Conservation (phyloP, 805 yeast genomes). For the Wickerhamiella dianesei region DNA sequence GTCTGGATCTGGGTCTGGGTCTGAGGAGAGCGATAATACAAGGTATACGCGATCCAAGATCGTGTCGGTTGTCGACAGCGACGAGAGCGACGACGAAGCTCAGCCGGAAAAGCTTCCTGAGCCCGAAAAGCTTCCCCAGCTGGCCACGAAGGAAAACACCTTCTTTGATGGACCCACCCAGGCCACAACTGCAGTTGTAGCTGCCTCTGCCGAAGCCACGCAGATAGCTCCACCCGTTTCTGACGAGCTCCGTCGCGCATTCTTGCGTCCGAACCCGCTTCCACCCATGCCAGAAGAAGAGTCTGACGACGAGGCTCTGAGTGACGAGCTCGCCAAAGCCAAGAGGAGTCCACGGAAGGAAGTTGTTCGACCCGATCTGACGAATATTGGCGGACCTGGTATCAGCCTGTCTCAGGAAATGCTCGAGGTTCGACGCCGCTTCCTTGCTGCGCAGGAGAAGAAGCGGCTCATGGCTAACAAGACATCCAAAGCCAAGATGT, state of each 20-base stretch:
- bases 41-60: no score
- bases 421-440: conserved; percentile 11
- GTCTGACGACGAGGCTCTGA: neutral
- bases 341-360: neutral
- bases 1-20: neutral
- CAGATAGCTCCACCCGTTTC: neutral
- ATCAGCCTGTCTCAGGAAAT: conserved; percentile 11
- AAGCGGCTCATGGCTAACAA: neutral
- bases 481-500: neutral
- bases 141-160: neutral
- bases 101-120: no score
- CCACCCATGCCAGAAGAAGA: neutral
- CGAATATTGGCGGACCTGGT: conserved; percentile 3
- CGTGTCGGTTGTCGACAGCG: no score
- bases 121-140: neutral
- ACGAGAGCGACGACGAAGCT: no score
- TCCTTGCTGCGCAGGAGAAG: conserved; percentile 4
- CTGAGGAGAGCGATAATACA: no score
- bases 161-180: neutral
- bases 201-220: neutral
- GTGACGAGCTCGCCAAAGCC: neutral
- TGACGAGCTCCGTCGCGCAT: neutral
- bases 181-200: neutral
- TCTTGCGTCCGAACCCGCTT: neutral
- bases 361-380: conserved; percentile 5